These are phyloP conservation scores for Fusarium praegraminearum DNA, from an alignment of 2,329 filamentous ascomycete genomes.

Conservation along the genomic window DNA sequence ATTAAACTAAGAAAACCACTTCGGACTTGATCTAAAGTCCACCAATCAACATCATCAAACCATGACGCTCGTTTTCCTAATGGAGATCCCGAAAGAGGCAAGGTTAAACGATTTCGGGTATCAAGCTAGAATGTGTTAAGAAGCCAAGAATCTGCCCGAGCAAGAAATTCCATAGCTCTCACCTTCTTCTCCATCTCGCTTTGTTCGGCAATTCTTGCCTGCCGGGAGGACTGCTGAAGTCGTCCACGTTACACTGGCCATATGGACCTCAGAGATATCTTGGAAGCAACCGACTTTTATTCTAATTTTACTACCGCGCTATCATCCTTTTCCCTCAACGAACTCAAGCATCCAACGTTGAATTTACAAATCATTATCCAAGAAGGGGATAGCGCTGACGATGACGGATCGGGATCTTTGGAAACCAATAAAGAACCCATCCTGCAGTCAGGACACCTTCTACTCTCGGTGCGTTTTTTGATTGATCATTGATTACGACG, in stretches of 20 bases:
- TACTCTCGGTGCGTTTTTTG: background rate
- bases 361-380: background rate
- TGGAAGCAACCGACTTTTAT: background rate
- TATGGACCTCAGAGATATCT: background rate
- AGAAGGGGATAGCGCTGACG: conserved; percentile 2
- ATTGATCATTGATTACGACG: background rate
- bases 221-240: too few relatives aligned
- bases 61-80: too few relatives aligned
- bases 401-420: background rate
- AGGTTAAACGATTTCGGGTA: background rate
- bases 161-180: background rate
- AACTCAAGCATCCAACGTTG: background rate
- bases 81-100: background rate
- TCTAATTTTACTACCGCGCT: background rate
- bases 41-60: background rate
- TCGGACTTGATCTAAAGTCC: background rate
- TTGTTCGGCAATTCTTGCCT: background rate
- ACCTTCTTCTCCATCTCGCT: background rate
- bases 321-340: background rate
- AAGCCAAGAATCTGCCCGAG: background rate
- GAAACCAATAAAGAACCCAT: conserved; percentile 1
- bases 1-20: background rate
- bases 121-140: background rate
- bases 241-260: too few relatives aligned
- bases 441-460: background rate